Percentiles rank a stretch among this genome's conserved stretches.
phyloP scores from a whole-genome alignment of 441 rosid genomes.

The Populus hybrid region DNA sequence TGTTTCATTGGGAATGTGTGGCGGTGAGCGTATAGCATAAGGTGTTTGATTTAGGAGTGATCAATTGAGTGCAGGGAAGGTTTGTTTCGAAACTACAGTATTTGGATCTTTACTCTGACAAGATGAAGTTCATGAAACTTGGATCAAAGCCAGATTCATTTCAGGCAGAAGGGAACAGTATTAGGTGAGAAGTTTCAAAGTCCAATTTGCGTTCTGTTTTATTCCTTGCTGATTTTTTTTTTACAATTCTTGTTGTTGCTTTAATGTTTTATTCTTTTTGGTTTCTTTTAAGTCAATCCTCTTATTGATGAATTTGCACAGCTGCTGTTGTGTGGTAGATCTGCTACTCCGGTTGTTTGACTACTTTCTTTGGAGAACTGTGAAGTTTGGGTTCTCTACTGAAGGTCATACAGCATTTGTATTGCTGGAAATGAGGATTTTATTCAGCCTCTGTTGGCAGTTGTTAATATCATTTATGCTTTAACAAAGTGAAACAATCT shows the following conservation, averaged over 20 bases:
- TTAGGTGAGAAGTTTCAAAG: conserved; percentile 49
- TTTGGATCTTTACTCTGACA: conserved; percentile 27
- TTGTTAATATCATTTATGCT: not conserved
- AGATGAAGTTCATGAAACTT: conserved; percentile 95
- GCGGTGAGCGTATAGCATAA: conserved; percentile 15
- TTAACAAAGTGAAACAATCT: not conserved
- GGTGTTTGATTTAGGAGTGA: conserved; percentile 25
- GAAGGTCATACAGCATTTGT: not conserved
- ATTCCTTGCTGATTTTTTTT: not conserved
- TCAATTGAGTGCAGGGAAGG: conserved; percentile 21
- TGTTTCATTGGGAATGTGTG: conserved; percentile 33
- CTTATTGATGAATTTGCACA: conserved; percentile 6
- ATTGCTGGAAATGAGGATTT: not conserved
- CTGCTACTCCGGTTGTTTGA: conserved; percentile 4
- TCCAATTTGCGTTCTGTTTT: not conserved
- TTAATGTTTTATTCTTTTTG: conserved; percentile 12
- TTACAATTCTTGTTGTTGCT: not conserved
- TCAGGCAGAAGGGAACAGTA: conserved; percentile 51
- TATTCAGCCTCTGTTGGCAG: not conserved
- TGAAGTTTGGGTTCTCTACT: conserved; percentile 10
- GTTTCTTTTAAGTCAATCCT: not conserved
- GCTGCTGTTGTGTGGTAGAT: not conserved
- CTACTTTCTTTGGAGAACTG: not conserved
- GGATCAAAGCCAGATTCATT: conserved; percentile 84
- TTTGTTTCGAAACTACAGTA: conserved; percentile 21